Base-by-base conservation (phyloP, 495 filamentous ascomycete genomes). In the Neurospora sp. region DNA sequence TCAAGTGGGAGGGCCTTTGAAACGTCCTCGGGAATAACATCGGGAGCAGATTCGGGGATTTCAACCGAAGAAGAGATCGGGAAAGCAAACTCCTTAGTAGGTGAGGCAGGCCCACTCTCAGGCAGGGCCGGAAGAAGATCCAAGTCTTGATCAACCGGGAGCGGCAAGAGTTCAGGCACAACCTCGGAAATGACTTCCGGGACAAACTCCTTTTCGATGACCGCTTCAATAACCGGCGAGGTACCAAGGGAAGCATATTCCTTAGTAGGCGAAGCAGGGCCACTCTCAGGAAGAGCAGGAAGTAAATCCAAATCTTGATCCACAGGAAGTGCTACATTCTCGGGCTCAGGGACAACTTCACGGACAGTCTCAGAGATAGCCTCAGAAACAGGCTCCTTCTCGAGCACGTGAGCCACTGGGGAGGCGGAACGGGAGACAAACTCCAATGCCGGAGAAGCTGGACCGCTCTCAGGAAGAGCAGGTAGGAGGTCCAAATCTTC, bases 221-320 rank as follows among this genome's bases (percentile, higher is more conserved):
- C 10, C 16, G 10, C n/a, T 37, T 22, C 22, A 9, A 48, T 39
- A 9, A 39, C 8, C 8, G 45, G 69, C 3, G 44, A n/a, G 0
- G 22, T 37, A 6, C n/a, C 37, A 5, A 22, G 44, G 16, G 42
- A 31, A n/a, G 37, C 44, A 17, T 44, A 3, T 0, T 35, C 22
- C 9, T 6, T 35, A 10, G n/a, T 38, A 40, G 72, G 72, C 8
- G 73, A 74, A 12, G 14, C 41, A 8, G 41, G 40, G 0, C 37
- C 17, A n/a, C 65, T 74, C n/a, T 72, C 73, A 4, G 70, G 73
- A 16, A 72, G 69, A 17, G 69, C 20, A 17, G 69, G 69, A 9
- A 71, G 22, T 2, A 61, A 16, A 31, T 61, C 53, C 14, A 71
- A 8, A 14, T 68, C 22, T 17, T 17, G 20, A 8, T 31, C 22